Base-by-base conservation (phyloP, 352 stramenopile species). In the Hyaloperonospora arabidopsidis region DNA sequence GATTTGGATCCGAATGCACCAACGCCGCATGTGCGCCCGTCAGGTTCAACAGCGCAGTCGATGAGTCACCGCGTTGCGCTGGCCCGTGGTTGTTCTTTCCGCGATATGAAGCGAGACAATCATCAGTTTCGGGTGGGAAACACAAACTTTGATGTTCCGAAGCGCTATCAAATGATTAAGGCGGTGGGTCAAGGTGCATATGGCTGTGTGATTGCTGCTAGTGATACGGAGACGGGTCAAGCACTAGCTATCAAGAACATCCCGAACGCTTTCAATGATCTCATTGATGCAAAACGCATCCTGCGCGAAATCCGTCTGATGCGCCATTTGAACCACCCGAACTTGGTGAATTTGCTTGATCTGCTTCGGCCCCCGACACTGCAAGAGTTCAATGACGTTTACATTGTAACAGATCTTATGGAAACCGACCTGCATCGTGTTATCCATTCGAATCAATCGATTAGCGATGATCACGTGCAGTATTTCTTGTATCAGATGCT, bases 161-260 rank as follows among this genome's bases (percentile, higher is more conserved):
- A 81, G 61, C 78, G 84, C 28, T 93, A 93, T 58, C 81, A 93
- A 57, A 90, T 93, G 79, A 93, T 93, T 61, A 91, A 91, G 54
- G 83, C 80, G 6, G 71, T 96, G 19, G 89, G 89, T 7, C 90
- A 95, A 67, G 89, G 89, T 29, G 89, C 88, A 2, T 97, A 97
- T 58, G 89, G 89, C 14, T 91, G 89, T 49, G 89, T 97, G 47
- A 95, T 97, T 49, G 83, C 82, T 44, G 79, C 79, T 15, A 94
- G 84, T 47, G 80, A 93, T 65, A 93, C 75, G 45, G 80, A 91
- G 49, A 93, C 85, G 1, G 82, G 87, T 1, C 80, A 87, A 47
- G 86, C 92, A 52, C 87, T 98, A 23, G 94, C 92, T 6, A 97
- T 98, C 64, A 98, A 98, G 70, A 98, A 97, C 76, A 89, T 98